Conservation (phyloP, 352 stramenopile genomes). For the Globisporangium yorkense region DNA sequence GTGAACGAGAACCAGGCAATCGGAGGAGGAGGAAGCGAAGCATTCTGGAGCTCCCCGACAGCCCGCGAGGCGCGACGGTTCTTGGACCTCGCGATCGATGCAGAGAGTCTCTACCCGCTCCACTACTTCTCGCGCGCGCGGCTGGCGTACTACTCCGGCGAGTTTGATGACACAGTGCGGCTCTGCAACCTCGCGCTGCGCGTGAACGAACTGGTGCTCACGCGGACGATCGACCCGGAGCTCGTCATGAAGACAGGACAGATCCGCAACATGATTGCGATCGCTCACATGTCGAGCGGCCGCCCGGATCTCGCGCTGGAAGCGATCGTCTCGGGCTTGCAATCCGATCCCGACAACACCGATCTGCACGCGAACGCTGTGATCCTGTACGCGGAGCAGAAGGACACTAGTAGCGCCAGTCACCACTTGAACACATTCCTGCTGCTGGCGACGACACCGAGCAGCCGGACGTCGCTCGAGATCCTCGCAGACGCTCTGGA, state of each 20-base stretch:
- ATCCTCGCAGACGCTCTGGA: slow-evolving; percentile 13
- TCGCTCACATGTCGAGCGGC: slow-evolving; percentile 20
- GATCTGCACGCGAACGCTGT: slow-evolving; percentile 48
- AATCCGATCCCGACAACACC: slow-evolving; percentile 25
- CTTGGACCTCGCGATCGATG: slow-evolving; percentile 29
- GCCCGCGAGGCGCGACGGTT: slow-evolving; percentile 17
- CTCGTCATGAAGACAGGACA: slow-evolving; percentile 21
- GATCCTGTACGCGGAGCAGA: slow-evolving; percentile 21
- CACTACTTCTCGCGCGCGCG: slow-evolving; percentile 35
- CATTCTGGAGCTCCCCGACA: slow-evolving; percentile 26
- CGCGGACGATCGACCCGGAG: slow-evolving; percentile 32
- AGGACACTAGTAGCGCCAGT: slow-evolving; percentile 15
- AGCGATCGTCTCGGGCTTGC: slow-evolving; percentile 27
- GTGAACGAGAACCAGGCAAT: slow-evolving; percentile 10
- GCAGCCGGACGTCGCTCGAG: slow-evolving; percentile 16
- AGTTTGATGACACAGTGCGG: slow-evolving; percentile 29
- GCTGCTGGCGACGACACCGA: slow-evolving; percentile 12
- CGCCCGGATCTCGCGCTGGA: slow-evolving; percentile 23
- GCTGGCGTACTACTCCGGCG: slow-evolving; percentile 26
- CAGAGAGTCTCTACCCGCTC: slow-evolving; percentile 22
- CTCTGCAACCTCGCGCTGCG: slow-evolving; percentile 15
- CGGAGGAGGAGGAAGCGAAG: not conserved
- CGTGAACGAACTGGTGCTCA: slow-evolving; percentile 25
- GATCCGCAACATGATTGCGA: slow-evolving; percentile 51
- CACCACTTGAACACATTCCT: slow-evolving; percentile 19